Evolutionary conservation across 768 basidiomycete species (phyloP), one percentile per base, ranked within the genome.

Genomic region (Boletus reticuloceps): DNA sequence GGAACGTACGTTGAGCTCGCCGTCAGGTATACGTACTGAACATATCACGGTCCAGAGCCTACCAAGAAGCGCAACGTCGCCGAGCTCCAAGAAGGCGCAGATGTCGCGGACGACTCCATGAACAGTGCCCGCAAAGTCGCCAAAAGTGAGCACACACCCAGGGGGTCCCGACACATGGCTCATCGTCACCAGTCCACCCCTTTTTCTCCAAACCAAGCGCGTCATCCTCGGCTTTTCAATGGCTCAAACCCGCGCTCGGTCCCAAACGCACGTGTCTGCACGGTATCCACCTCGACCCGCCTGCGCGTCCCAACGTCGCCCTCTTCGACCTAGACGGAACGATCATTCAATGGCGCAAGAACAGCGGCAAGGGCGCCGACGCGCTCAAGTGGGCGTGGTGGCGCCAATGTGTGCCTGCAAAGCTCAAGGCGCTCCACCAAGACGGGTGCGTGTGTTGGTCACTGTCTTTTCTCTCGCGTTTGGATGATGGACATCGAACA

Each of bases 251-350:
- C 16, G 56, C 71, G 17, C 63, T 74, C 41, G 74, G 74, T 1
- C 62, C 66, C n/a, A 68, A 71, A 43, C 65, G 68, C 20, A 69
- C 72, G 5, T 75, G 74, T 61, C 54, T 75, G 14, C 64, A 75
- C 41, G 73, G 69, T n/a, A 50, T 65, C 25, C 63, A 72, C 50
- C 64, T 75, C 40, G 54, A 54, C 41, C 69, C 73, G 0, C 50
- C 70, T 13, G 71, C 75, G 9, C 72, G 70, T 2, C 36, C 75
- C n/a, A 88, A 85, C 59, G 81, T 93, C 32, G 88, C 90, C 11
- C 80, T 85, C 13, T 89, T 94, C 58, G 94, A 97, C 68, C 74
- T 97, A 22, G 94, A 97, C 66, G 92, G 90, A 4, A 94, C 92
- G 0, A 62, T 95, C 55, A 93, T 97, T 67, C 88, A 85, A 59